Conservation (phyloP, 225 moss, liverwort and hornwort genomes). For the Anthoceros angustus region DNA sequence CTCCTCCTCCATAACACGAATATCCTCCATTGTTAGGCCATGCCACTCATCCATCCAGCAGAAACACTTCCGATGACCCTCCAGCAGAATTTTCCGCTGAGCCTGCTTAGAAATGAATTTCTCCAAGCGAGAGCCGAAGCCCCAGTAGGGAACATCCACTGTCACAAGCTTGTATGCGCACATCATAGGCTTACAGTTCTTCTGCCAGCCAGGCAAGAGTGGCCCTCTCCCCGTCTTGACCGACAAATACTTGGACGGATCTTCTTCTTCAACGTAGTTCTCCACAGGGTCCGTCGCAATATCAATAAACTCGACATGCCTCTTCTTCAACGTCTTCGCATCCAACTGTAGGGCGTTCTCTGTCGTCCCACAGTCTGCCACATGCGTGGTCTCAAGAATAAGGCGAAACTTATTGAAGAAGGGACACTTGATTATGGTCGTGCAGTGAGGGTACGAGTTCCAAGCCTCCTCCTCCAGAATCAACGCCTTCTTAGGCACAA, state of each 20-base stretch:
- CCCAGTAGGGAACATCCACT: conserved; percentile 95
- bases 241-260: conserved; percentile 74
- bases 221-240: conserved; percentile 70
- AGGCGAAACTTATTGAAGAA: conserved; percentile 78
- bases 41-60: conserved; percentile 96
- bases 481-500: conserved; percentile 90
- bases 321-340: conserved; percentile 75
- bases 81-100: conserved; percentile 60
- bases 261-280: conserved; percentile 65
- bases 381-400: conserved; percentile 68
- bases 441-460: conserved; percentile 92
- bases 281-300: conserved; percentile 83
- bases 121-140: conserved; percentile 73
- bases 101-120: conserved; percentile 82
- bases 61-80: conserved; percentile 87
- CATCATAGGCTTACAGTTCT: conserved; percentile 76
- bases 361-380: conserved; percentile 48
- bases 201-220: conserved; percentile 62
- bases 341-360: conserved; percentile 76
- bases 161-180: conserved; percentile 99
- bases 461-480: conserved; percentile 97
- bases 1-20: conserved; percentile 73
- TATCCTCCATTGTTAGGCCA: conserved; percentile 77
- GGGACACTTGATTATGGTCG: conserved; percentile 67
- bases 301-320: conserved; percentile 93